These are phyloP conservation scores for Suhomyces prunicola DNA, from an alignment of 805 yeast species.

Conservation along the genomic window DNA sequence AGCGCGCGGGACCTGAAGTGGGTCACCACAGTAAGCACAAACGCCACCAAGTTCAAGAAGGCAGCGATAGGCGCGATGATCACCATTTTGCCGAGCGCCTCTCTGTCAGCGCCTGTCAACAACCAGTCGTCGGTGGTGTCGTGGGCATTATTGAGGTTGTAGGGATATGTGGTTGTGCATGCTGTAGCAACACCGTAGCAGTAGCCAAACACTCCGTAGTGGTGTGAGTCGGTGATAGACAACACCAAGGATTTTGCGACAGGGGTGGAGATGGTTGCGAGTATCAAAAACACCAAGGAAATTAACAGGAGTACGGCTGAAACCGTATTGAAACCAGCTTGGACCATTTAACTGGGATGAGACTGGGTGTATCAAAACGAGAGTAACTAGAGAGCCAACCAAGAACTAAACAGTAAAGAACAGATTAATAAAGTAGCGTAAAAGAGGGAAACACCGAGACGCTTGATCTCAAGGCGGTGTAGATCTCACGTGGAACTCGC, in stretches of 20 bases:
- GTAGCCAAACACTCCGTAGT: conserved; percentile 68
- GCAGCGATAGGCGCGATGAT: conserved; percentile 66
- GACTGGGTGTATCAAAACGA: no score
- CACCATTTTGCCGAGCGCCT: conserved; percentile 50
- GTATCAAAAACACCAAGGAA: conserved; percentile 59
- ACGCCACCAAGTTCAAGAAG: conserved; percentile 49
- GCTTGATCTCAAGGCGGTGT: neutral
- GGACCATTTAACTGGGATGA: conserved; percentile 4
- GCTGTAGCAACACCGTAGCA: conserved; percentile 35
- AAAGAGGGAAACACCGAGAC: neutral
- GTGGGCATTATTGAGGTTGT: conserved; percentile 31
- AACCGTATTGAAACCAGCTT: conserved; percentile 35
- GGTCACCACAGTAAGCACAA: conserved; percentile 22
- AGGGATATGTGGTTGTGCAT: conserved; percentile 50
- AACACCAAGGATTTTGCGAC: conserved; percentile 47
- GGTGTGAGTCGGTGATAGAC: conserved; percentile 43
- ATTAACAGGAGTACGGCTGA: conserved; percentile 44
- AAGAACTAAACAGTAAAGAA: no score
- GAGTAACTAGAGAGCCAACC: no score
- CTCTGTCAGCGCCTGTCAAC: conserved; percentile 44
- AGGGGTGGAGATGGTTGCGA: conserved; percentile 64
- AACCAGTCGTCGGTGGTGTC: conserved; percentile 44
- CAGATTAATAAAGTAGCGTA: no score
- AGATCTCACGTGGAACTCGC: neutral
- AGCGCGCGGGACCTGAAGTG: conserved; percentile 23